phyloP scores from a whole-genome alignment of 1,139 yeast genomes.

The Yamadazyma diospyri region DNA sequence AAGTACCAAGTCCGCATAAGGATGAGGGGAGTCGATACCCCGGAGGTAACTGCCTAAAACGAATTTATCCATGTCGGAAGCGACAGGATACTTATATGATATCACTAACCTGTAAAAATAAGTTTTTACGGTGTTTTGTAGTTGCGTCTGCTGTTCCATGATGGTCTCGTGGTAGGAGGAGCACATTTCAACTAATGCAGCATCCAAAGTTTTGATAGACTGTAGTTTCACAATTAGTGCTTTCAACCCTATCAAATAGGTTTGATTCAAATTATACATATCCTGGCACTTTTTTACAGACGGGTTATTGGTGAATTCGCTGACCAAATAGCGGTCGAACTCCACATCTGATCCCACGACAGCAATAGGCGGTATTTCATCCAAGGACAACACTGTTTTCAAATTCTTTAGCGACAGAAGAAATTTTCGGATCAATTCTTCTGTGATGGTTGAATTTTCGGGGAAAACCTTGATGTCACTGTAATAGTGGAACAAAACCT shows the following conservation, averaged over 20 bases:
- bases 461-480: slow-evolving; percentile 21
- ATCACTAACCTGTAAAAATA: slow-evolving; percentile 19
- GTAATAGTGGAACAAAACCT: slow-evolving; percentile 14
- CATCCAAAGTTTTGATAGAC: slow-evolving; percentile 3
- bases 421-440: slow-evolving; percentile 17
- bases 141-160: slow-evolving; percentile 13
- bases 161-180: slow-evolving; percentile 6
- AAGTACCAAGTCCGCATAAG: slow-evolving; percentile 9
- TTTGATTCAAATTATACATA: slow-evolving; percentile 24
- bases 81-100: slow-evolving; percentile 4
- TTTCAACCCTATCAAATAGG: slow-evolving; percentile 18
- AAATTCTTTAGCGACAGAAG: slow-evolving; percentile 13
- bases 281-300: slow-evolving; percentile 23
- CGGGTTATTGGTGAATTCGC: slow-evolving; percentile 22
- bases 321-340: slow-evolving; percentile 11
- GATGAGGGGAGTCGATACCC: slow-evolving; percentile 24
- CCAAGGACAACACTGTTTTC: slow-evolving; percentile 3
- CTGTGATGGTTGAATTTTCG: slow-evolving; percentile 13
- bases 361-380: background rate
- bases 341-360: background rate
- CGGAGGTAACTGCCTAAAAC: slow-evolving; percentile 19
- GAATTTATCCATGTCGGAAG: slow-evolving; percentile 25
- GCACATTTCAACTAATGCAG: background rate
- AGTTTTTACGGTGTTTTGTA: slow-evolving; percentile 15
- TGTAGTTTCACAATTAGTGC: slow-evolving; percentile 9